Evolutionary conservation across 352 stramenopile genomes (phyloP), one percentile per base, ranked within the genome.

Genomic region (Globisporangium camurandrum): DNA sequence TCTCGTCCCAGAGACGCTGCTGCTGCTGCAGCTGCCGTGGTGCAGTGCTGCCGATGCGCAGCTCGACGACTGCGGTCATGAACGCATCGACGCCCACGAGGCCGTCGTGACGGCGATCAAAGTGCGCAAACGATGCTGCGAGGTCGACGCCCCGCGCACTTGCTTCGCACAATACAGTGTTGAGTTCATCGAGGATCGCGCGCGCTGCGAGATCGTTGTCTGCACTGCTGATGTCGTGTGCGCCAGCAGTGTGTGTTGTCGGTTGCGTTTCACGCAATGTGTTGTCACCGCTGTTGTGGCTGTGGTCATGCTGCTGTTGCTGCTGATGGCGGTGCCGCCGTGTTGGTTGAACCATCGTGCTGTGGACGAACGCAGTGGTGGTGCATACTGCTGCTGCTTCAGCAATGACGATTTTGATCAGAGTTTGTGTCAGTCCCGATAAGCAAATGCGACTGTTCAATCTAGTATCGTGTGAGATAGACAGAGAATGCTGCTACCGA

Each of bases 111-210:
- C 42, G 48, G 9, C 68, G 70, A 45, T 82, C 72, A 34, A 87
- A 87, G 53, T 87, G 75, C 10, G 62, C 54, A 34, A 77, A 87
- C 24, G 72, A 82, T 24, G 73, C 62, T 6, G 54, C 64, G 9
- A 85, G 49, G 12, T 64, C 61, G 12, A 87, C 69, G 22, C 72
- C 75, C 12, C 75, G 75, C 17, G 44, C 57, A 28, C 66, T 54
- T 30, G 75, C 72, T 47, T 84, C 75, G 0, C 30, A 51, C 10
- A 87, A 58, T 31, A 87, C 72, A 22, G 69, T 58, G n/a, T 41
- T 19, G 11, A 87, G 69, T n/a, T 65, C 59, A 16, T 57, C 47
- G 0, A 88, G 51, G 6, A 78, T 27, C 19, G 37, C 20, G 11
- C 19, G 51, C 7, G 56, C 45, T 19, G n/a, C 40, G 27, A 20